Percentiles rank a stretch among this genome's conserved stretches.
These are phyloP conservation scores for Lenwebbia sp. DNA, from an alignment of 345 rosid genomes.

Conservation along the genomic window DNA sequence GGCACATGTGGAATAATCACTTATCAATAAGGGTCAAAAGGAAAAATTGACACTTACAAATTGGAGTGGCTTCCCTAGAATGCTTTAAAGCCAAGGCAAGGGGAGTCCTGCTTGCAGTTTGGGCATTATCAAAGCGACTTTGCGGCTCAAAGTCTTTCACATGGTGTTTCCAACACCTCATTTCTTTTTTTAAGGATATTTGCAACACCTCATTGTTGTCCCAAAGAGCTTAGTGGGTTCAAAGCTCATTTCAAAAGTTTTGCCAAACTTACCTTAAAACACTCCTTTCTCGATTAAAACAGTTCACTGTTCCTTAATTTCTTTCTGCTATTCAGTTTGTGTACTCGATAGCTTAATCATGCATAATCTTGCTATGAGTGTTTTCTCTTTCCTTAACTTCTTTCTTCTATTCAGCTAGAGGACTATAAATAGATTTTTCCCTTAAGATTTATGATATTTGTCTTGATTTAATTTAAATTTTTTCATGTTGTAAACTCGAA, in stretches of 20 bases:
- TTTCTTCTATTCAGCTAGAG: not conserved
- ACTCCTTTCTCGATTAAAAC: not conserved
- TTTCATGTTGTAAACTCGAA: not conserved
- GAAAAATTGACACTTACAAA: not conserved
- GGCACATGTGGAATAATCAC: not conserved
- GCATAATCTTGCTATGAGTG: not conserved
- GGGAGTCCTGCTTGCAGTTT: not conserved
- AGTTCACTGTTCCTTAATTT: not conserved
- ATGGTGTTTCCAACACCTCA: not conserved
- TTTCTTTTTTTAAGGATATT: not conserved
- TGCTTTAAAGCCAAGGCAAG: not conserved
- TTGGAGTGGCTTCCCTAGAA: not conserved
- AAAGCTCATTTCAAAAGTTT: not conserved
- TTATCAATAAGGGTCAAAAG: not conserved
- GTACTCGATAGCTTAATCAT: not conserved
- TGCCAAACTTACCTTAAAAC: not conserved
- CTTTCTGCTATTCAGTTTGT: not conserved
- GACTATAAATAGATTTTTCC: not conserved
- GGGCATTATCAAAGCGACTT: not conserved
- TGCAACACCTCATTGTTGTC: not conserved
- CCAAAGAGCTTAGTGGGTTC: not conserved
- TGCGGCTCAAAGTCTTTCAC: not conserved
- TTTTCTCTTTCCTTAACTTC: not conserved
- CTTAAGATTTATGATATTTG: not conserved
- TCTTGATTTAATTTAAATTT: not conserved